These are phyloP conservation scores for Nicotiana rustica DNA, from an alignment of 305 asterid genomes.

Conservation along the genomic window DNA sequence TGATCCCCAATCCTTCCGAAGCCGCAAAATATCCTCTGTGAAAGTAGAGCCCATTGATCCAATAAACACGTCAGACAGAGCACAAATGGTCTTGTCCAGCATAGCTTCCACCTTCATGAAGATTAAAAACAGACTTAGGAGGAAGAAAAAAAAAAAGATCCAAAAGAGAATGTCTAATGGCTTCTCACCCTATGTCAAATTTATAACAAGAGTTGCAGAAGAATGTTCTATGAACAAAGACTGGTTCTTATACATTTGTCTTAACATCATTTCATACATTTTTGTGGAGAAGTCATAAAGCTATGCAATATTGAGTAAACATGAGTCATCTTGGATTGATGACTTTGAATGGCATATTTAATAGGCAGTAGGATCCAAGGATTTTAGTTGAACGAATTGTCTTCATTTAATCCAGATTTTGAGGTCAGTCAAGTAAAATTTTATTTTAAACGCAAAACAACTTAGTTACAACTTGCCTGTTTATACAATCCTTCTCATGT, in stretches of 20 bases:
- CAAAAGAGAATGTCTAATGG: neutral
- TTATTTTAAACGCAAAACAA: neutral
- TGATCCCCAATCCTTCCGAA: slow-evolving; percentile 90
- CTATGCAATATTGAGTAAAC: neutral
- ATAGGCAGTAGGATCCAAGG: neutral
- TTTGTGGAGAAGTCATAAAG: neutral
- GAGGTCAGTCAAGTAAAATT: neutral
- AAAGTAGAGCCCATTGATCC: slow-evolving; percentile 97
- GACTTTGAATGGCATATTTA: neutral
- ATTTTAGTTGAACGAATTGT: neutral
- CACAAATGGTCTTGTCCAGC: slow-evolving; percentile 96
- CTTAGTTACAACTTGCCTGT: neutral
- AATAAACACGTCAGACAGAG: slow-evolving; percentile 81
- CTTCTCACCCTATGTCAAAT: neutral
- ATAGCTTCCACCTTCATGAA: slow-evolving; percentile 82
- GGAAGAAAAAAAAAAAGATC: neutral
- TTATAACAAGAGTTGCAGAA: neutral
- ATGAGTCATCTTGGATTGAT: neutral
- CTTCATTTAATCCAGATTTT: neutral
- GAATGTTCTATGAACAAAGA: neutral
- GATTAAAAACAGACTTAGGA: neutral
- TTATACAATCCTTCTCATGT: neutral
- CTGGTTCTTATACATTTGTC: neutral
- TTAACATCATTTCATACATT: neutral
- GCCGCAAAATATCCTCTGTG: slow-evolving; percentile 92